Evolutionary conservation across 2,329 filamentous ascomycete species (phyloP).

Genomic region (Sporothrix inflata): DNA sequence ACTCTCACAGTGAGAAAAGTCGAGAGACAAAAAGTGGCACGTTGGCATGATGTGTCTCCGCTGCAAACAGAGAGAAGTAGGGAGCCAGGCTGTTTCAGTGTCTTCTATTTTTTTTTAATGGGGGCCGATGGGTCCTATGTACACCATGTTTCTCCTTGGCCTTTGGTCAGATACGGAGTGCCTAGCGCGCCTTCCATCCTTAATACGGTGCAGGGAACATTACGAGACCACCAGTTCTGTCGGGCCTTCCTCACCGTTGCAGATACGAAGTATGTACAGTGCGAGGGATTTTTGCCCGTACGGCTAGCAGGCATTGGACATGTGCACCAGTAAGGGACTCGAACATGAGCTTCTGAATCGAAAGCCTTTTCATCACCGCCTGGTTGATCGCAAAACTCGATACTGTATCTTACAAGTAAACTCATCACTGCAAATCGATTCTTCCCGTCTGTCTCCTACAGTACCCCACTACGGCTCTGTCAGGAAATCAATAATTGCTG

Average conservation of each 20-base stretch:
- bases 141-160: neutral
- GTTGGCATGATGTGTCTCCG: constrained; percentile 14
- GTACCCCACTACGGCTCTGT: neutral
- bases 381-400: too few species aligned
- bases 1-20: neutral
- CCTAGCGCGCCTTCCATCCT: neutral
- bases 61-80: constrained; percentile 11
- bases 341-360: too few species aligned
- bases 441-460: neutral
- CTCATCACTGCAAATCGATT: neutral
- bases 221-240: constrained; percentile 7
- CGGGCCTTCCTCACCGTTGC: neutral
- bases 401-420: too few species aligned
- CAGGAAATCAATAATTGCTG: constrained; percentile 8
- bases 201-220: neutral
- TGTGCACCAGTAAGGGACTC: too few species aligned
- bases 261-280: constrained; percentile 14
- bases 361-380: too few species aligned
- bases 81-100: constrained; percentile 6
- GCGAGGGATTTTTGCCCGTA: neutral
- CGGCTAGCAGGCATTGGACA: neutral
- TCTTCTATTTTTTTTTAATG: neutral
- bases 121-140: neutral
- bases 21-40: neutral
- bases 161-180: constrained; percentile 7